These are phyloP conservation scores for Waitea zeae DNA, from an alignment of 1,284 basidiomycete genomes.

Conservation along the genomic window DNA sequence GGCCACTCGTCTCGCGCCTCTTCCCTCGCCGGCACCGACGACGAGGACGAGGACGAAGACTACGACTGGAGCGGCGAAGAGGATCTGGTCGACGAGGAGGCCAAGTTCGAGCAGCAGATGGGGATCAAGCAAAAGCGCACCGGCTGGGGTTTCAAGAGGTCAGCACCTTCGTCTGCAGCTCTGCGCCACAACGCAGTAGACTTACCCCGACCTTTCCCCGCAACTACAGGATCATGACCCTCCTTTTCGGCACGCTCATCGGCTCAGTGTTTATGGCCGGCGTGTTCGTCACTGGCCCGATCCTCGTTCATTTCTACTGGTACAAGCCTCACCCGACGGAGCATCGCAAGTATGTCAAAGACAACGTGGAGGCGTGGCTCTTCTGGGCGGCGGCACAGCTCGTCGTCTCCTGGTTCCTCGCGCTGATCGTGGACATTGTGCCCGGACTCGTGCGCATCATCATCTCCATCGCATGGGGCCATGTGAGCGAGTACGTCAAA, in stretches of 20 bases:
- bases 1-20: constrained; percentile 18
- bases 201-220: background rate
- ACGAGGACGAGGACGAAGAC: constrained; percentile 27
- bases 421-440: constrained; percentile 47
- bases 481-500: constrained; percentile 53
- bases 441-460: constrained; percentile 33
- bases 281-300: constrained; percentile 35
- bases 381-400: constrained; percentile 66
- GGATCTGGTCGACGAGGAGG: constrained; percentile 49
- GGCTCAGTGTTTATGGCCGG: constrained; percentile 49
- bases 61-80: constrained; percentile 65
- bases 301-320: constrained; percentile 53
- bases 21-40: constrained; percentile 36
- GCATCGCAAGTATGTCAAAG: constrained; percentile 37
- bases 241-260: constrained; percentile 54
- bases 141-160: constrained; percentile 41
- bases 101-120: constrained; percentile 41
- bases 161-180: too few species aligned
- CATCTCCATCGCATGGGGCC: constrained; percentile 49
- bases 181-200: background rate
- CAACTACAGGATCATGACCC: constrained; percentile 29
- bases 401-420: constrained; percentile 59
- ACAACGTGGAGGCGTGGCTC: constrained; percentile 60
- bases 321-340: constrained; percentile 37
- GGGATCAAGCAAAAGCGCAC: constrained; percentile 26